phyloP scores from a whole-genome alignment of 768 basidiomycete genomes.

The Collybiopsis confluens region DNA sequence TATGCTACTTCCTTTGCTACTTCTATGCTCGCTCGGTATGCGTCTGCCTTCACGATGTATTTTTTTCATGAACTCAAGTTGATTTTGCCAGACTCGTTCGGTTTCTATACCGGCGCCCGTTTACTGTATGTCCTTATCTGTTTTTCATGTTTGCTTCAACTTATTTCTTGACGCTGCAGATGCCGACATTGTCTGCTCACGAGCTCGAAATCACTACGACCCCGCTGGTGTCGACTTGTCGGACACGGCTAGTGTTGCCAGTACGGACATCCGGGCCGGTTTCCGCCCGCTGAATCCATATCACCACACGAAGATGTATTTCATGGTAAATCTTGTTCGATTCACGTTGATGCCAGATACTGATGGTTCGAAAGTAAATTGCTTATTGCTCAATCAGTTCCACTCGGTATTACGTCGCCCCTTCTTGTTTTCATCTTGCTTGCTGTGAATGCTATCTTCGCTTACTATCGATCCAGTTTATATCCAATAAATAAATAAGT shows the following conservation, averaged over 20 bases:
- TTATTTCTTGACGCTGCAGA: conserved; percentile 33
- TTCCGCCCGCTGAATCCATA: conserved; percentile 45
- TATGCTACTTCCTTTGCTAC: conserved; percentile 74
- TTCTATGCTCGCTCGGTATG: conserved; percentile 63
- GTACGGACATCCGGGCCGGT: conserved; percentile 25
- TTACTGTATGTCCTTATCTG: conserved; percentile 52
- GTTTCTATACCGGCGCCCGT: conserved; percentile 85
- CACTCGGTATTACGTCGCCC: too few species aligned
- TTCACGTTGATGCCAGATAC: not conserved
- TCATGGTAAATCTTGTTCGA: conserved; percentile 19
- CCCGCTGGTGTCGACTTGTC: conserved; percentile 44
- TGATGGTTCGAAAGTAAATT: too few species aligned
- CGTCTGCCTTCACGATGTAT: too few species aligned
- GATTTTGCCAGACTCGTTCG: conserved; percentile 51
- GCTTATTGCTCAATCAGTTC: too few species aligned
- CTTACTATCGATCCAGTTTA: too few species aligned
- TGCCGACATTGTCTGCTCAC: conserved; percentile 70
- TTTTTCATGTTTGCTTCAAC: not conserved
- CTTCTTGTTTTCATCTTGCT: too few species aligned
- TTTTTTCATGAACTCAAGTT: not conserved
- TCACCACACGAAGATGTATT: conserved; percentile 34
- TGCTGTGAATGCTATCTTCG: too few species aligned
- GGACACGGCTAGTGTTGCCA: conserved; percentile 30
- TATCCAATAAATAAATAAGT: too few species aligned
- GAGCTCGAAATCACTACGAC: conserved; percentile 62